A percentile compares a stretch with the other conserved stretches of the same genome.
Conservation (phyloP, 495 filamentous ascomycete species). For the Penicillium mononematosum region DNA sequence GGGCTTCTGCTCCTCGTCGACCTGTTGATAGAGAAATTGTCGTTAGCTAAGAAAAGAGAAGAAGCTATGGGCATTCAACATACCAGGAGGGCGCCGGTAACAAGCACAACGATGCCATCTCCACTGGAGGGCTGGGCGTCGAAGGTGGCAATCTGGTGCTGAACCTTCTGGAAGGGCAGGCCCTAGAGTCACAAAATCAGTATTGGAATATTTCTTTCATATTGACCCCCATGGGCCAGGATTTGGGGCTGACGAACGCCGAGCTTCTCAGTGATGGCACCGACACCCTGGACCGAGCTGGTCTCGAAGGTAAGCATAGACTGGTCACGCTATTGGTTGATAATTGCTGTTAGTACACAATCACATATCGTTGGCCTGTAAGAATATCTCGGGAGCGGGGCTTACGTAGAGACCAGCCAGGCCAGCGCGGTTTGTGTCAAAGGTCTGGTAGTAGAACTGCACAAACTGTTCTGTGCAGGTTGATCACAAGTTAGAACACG, state of each 20-base stretch:
- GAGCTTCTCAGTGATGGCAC: constrained; percentile 73
- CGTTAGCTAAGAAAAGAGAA: neutral
- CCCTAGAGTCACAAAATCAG: constrained; percentile 41
- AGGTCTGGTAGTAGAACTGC: constrained; percentile 82
- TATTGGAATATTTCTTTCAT: neutral
- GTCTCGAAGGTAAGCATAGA: constrained; percentile 96
- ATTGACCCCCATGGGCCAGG: no score
- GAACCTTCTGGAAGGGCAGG: constrained; percentile 77
- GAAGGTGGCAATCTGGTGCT: constrained; percentile 63
- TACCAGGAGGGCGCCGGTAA: constrained; percentile 83
- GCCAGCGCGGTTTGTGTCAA: constrained; percentile 63
- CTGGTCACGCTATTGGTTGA: constrained; percentile 60
- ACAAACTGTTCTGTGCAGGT: constrained; percentile 70
- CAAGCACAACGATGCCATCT: constrained; percentile 74
- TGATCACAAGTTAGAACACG: constrained; percentile 18
- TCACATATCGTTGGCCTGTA: neutral
- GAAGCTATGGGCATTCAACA: constrained; percentile 17
- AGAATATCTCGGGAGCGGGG: neutral
- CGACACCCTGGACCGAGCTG: constrained; percentile 54
- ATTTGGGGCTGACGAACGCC: constrained; percentile 48
- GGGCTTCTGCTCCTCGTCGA: constrained; percentile 75
- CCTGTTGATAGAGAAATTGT: constrained; percentile 45
- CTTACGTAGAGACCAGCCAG: constrained; percentile 77
- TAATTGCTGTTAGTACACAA: constrained; percentile 5
- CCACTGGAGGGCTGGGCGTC: constrained; percentile 72